phyloP scores from a whole-genome alignment of 1,284 basidiomycete genomes.

The Naganishia albida region DNA sequence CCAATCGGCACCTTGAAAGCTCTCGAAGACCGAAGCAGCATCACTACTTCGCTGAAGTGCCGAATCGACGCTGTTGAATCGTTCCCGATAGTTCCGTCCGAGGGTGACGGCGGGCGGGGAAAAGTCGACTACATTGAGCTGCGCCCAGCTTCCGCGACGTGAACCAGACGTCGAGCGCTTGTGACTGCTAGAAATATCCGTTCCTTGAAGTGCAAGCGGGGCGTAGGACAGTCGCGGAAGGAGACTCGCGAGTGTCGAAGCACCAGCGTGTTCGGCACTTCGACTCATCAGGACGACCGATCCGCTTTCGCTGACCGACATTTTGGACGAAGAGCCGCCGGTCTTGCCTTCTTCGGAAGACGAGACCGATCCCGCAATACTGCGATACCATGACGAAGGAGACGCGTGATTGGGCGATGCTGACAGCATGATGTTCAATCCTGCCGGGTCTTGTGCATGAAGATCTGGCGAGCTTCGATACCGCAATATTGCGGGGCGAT shows the following conservation, averaged over 20 bases:
- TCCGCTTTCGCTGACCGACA: not conserved
- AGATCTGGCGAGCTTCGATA: slow-evolving; percentile 25
- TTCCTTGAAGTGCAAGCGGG: not conserved
- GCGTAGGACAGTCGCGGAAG: slow-evolving; percentile 15
- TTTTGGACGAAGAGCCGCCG: not conserved
- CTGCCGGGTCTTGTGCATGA: not conserved
- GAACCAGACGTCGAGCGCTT: not conserved
- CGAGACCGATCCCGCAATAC: not conserved
- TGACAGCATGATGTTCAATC: slow-evolving; percentile 9
- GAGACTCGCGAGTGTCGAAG: slow-evolving; percentile 9
- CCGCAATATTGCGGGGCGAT: slow-evolving; percentile 3
- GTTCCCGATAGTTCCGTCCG: slow-evolving; percentile 10
- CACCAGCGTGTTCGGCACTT: slow-evolving; percentile 1
- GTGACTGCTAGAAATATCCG: not conserved
- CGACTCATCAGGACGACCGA: slow-evolving; percentile 8
- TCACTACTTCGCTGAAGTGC: slow-evolving; percentile 11
- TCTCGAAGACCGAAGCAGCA: slow-evolving; percentile 8
- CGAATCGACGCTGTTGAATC: slow-evolving; percentile 24
- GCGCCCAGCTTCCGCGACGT: slow-evolving; percentile 25
- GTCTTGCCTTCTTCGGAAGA: not conserved
- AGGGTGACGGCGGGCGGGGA: slow-evolving; percentile 4
- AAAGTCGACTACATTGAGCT: slow-evolving; percentile 8
- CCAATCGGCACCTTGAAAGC: slow-evolving; percentile 9
- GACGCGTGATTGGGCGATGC: not conserved
- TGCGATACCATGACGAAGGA: not conserved